phyloP scores from a whole-genome alignment of 345 rosid genomes.

The Rhizophora apiculata region DNA sequence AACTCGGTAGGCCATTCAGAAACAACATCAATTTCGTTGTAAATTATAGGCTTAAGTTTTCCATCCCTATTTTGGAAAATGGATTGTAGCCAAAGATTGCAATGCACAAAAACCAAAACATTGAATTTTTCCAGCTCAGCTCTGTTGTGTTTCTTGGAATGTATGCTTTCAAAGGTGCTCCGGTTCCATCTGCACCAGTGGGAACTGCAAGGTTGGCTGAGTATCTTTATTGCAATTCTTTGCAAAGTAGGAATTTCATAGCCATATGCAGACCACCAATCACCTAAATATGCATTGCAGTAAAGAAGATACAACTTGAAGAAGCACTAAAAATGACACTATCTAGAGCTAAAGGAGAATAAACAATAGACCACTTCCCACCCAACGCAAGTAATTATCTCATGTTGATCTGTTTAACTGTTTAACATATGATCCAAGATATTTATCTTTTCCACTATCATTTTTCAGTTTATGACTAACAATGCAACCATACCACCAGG shows the following conservation, averaged over 20 bases:
- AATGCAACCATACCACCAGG: too few relatives aligned
- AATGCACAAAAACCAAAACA: constrained; percentile 29
- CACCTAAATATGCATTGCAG: constrained; percentile 14
- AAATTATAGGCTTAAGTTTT: constrained; percentile 40
- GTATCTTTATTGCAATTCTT: constrained; percentile 25
- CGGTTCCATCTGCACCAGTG: constrained; percentile 34
- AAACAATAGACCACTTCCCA: too few relatives aligned
- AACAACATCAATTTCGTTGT: constrained; percentile 50
- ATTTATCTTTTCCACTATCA: too few relatives aligned
- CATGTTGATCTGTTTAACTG: too few relatives aligned
- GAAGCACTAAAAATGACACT: background rate
- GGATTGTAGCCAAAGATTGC: constrained; percentile 55
- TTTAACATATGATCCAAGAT: too few relatives aligned
- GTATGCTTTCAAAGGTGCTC: constrained; percentile 25
- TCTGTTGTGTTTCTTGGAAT: constrained; percentile 14
- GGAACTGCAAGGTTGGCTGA: constrained; percentile 28
- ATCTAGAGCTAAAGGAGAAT: too few relatives aligned
- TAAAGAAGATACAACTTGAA: background rate
- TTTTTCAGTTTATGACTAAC: too few relatives aligned
- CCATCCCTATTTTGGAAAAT: constrained; percentile 32
- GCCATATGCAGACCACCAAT: constrained; percentile 35
- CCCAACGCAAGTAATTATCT: too few relatives aligned
- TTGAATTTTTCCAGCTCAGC: constrained; percentile 23
- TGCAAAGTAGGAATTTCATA: constrained; percentile 30
- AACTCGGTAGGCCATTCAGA: constrained; percentile 52